Conservation (phyloP, 1,284 basidiomycete genomes). For the Boletus calvinii region DNA sequence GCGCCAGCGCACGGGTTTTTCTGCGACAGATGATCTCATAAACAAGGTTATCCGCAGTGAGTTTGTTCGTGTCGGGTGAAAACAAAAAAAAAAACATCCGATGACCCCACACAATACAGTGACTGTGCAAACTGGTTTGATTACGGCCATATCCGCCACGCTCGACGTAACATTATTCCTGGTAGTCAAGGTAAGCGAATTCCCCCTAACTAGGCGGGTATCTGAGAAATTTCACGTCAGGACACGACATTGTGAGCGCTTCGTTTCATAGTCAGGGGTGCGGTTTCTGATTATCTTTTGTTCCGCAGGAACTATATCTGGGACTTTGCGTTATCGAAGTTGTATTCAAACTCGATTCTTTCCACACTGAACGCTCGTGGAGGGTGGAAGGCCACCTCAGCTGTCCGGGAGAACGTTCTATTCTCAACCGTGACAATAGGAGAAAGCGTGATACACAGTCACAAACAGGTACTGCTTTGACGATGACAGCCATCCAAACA, state of each 20-base stretch:
- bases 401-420: conserved; percentile 10
- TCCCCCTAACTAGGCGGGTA: neutral
- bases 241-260: conserved; percentile 6
- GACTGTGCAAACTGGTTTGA: conserved; percentile 22
- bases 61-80: neutral
- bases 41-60: conserved; percentile 17
- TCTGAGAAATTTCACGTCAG: neutral
- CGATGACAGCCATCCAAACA: neutral
- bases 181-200: conserved; percentile 7
- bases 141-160: conserved; percentile 19
- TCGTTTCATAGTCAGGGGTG: neutral
- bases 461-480: neutral
- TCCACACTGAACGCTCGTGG: conserved; percentile 53
- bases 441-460: neutral
- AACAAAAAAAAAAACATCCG: neutral
- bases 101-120: conserved; percentile 3
- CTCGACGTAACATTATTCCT: conserved; percentile 17
- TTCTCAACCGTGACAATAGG: neutral
- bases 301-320: conserved; percentile 49
- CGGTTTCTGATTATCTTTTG: neutral
- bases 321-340: conserved; percentile 52
- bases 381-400: conserved; percentile 11
- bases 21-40: conserved; percentile 12
- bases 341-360: conserved; percentile 55
- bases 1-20: conserved; percentile 14